A percentile compares a stretch with the other conserved stretches of the same genome.
Conservation (phyloP, 148 eudicot species). For the Cornus kousa region DNA sequence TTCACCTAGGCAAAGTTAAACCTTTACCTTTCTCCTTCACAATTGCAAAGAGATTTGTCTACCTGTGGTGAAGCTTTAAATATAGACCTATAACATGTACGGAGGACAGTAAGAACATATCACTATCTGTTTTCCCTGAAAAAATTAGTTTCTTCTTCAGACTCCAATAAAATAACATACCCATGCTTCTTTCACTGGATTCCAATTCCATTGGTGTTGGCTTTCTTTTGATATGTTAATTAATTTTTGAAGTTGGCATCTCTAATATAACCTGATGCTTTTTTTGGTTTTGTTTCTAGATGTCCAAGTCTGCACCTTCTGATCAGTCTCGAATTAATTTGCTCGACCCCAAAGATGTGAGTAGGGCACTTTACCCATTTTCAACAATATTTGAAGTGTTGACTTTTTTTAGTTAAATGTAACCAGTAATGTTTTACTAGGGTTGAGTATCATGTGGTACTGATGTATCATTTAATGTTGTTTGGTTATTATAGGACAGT, state of each 20-base stretch:
- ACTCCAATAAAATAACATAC: neutral
- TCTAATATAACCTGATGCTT: slow-evolving; percentile 1
- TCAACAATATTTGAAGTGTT: neutral
- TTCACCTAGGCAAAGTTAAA: neutral
- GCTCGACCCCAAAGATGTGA: slow-evolving; percentile 91
- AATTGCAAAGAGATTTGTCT: neutral
- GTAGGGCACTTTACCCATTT: slow-evolving; percentile 24
- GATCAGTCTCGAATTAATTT: slow-evolving; percentile 92
- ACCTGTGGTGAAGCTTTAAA: neutral
- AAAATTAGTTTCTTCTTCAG: slow-evolving; percentile 2
- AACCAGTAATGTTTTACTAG: neutral
- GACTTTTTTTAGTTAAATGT: neutral
- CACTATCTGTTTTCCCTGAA: neutral
- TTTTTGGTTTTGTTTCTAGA: slow-evolving; percentile 46
- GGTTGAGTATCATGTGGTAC: neutral
- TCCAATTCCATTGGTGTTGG: slow-evolving; percentile 1
- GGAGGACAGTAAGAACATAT: neutral
- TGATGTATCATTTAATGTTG: neutral
- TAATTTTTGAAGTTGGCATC: neutral
- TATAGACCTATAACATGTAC: neutral
- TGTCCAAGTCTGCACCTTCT: slow-evolving; percentile 97
- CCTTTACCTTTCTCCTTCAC: neutral
- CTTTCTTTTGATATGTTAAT: slow-evolving; percentile 6
- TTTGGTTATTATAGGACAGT: neutral
- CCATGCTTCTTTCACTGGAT: neutral